Conservation (phyloP, 2,329 filamentous ascomycete genomes). For the Scopulariopsis brevicaulis region DNA sequence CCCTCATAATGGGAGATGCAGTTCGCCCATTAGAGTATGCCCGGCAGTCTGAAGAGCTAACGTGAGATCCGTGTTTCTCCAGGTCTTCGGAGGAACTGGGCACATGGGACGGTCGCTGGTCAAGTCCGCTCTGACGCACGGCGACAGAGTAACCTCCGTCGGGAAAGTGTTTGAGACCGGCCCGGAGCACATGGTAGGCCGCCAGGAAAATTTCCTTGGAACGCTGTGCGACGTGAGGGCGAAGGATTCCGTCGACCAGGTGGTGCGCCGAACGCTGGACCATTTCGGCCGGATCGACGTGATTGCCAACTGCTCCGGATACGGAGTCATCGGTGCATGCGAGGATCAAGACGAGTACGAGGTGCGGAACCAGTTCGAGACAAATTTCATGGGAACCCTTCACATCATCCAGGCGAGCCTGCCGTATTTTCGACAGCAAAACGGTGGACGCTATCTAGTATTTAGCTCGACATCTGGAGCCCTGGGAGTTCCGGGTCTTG, state of each 20-base stretch:
- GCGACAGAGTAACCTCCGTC: slow-evolving; percentile 77
- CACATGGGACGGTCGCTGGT: slow-evolving; percentile 91
- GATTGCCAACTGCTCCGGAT: slow-evolving; percentile 87
- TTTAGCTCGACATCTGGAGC: slow-evolving; percentile 90
- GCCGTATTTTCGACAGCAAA: slow-evolving; percentile 73
- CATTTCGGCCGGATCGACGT: slow-evolving; percentile 78
- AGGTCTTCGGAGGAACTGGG: slow-evolving; percentile 94
- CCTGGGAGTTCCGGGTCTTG: slow-evolving; percentile 84
- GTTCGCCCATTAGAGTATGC: neutral
- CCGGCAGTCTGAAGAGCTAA: neutral
- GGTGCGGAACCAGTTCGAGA: slow-evolving; percentile 91
- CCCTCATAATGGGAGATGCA: neutral
- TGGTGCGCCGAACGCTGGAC: slow-evolving; percentile 57
- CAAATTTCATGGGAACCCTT: slow-evolving; percentile 91
- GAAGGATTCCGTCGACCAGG: slow-evolving; percentile 62
- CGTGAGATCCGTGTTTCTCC: neutral
- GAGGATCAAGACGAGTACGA: slow-evolving; percentile 96
- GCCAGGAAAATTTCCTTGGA: slow-evolving; percentile 63
- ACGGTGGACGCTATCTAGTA: slow-evolving; percentile 74
- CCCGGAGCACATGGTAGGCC: slow-evolving; percentile 58
- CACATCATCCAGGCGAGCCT: slow-evolving; percentile 86
- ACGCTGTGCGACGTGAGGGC: slow-evolving; percentile 85
- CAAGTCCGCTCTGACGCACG: slow-evolving; percentile 66
- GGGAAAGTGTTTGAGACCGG: slow-evolving; percentile 72
- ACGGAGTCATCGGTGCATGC: slow-evolving; percentile 89